Conservation (phyloP, 2,329 filamentous ascomycete genomes). For the Verticillium nonalfalfae region DNA sequence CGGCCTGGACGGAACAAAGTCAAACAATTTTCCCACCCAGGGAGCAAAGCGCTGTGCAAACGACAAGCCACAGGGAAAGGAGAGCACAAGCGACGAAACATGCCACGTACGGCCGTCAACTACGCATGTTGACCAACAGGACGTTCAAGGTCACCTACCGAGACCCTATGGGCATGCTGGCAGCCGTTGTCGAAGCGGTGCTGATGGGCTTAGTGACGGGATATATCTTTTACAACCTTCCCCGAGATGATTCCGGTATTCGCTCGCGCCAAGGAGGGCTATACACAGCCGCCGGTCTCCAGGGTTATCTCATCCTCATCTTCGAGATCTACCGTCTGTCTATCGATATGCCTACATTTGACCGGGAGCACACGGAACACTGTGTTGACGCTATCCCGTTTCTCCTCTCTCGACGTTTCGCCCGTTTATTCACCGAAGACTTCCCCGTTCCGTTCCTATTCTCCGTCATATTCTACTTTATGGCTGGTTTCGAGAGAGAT, state of each 20-base stretch:
- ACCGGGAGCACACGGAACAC: slow-evolving; percentile 67
- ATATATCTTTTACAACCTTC: slow-evolving; percentile 64
- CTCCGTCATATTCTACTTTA: slow-evolving; percentile 69
- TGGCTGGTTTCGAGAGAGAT: slow-evolving; percentile 64
- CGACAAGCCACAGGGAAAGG: not conserved
- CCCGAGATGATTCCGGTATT: slow-evolving; percentile 62
- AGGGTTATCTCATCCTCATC: slow-evolving; percentile 70
- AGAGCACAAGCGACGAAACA: slow-evolving; percentile 26
- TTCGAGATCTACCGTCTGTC: slow-evolving; percentile 73
- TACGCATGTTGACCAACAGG: slow-evolving; percentile 59
- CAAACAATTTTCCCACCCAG: slow-evolving; percentile 15
- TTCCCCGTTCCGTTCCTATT: slow-evolving; percentile 67
- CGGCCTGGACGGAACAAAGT: slow-evolving; percentile 16
- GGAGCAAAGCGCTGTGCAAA: slow-evolving; percentile 2
- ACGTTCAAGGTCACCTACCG: slow-evolving; percentile 67
- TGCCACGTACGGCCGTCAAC: slow-evolving; percentile 55
- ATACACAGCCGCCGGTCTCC: slow-evolving; percentile 64
- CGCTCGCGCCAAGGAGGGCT: slow-evolving; percentile 66
- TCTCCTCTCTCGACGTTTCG: slow-evolving; percentile 62
- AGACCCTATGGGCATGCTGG: slow-evolving; percentile 71
- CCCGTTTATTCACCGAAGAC: slow-evolving; percentile 65
- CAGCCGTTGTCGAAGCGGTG: slow-evolving; percentile 62
- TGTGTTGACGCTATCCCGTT: slow-evolving; percentile 66
- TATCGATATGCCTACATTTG: slow-evolving; percentile 68
- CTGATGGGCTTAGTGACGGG: slow-evolving; percentile 66